A percentile compares a stretch with the other conserved stretches of the same genome.
Conservation (phyloP, 345 rosid genomes). For the Gynandropsis gynandra region DNA sequence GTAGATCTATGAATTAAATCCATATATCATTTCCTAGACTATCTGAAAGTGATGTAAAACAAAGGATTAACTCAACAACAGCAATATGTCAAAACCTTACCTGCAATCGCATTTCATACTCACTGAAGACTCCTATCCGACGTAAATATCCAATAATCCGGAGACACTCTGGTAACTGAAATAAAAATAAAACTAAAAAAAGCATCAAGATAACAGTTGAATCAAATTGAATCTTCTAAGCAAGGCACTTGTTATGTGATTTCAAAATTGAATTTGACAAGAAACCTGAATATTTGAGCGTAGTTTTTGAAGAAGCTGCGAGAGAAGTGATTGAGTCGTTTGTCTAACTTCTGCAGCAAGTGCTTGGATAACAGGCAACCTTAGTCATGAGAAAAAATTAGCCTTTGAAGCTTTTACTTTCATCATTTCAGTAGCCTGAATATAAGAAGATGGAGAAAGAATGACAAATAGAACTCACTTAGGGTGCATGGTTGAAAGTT, state of each 20-base stretch:
- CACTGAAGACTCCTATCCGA: constrained; percentile 84
- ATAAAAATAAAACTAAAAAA: too few species aligned
- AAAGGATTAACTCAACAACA: neutral
- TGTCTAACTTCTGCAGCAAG: constrained; percentile 81
- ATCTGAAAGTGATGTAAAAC: neutral
- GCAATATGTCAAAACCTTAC: constrained; percentile 32
- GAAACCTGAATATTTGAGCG: constrained; percentile 88
- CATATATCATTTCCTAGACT: neutral
- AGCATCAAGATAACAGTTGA: constrained; percentile 8
- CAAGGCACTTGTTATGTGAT: constrained; percentile 5
- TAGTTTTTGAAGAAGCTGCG: constrained; percentile 86
- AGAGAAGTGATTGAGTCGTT: constrained; percentile 90
- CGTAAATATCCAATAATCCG: constrained; percentile 92
- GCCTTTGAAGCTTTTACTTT: constrained; percentile 15
- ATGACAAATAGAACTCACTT: constrained; percentile 54
- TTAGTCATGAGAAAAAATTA: constrained; percentile 24
- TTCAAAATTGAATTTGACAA: constrained; percentile 12
- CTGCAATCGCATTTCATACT: constrained; percentile 95
- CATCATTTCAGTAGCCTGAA: constrained; percentile 17
- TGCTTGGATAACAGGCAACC: constrained; percentile 86
- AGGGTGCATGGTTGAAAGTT: constrained; percentile 94
- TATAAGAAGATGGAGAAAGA: neutral
- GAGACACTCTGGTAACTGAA: constrained; percentile 92
- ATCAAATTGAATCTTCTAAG: constrained; percentile 12
- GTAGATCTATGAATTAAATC: neutral